Evolutionary conservation across 2,329 filamentous ascomycete species (phyloP).

Genomic region (Colletotrichum orchidophilum): DNA sequence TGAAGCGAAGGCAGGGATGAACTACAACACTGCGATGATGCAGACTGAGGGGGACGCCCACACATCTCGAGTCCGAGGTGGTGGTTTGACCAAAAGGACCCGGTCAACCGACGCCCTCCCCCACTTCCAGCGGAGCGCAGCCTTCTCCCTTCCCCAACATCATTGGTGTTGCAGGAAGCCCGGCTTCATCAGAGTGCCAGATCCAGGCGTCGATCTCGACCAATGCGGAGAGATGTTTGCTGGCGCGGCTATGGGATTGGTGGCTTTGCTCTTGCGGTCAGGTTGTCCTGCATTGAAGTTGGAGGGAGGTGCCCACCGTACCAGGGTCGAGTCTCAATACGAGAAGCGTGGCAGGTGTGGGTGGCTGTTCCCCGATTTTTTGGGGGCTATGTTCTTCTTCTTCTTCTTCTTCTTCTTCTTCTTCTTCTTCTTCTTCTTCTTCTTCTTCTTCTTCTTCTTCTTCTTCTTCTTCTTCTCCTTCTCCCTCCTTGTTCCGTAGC

Average conservation of each 20-base stretch:
- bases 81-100: neutral
- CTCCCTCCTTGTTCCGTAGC: neutral
- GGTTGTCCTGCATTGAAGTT: slow-evolving; percentile 6
- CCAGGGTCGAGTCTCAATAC: slow-evolving; percentile 4
- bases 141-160: neutral
- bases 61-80: neutral
- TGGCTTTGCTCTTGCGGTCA: slow-evolving; percentile 14
- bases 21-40: neutral
- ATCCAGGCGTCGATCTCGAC: slow-evolving; percentile 10
- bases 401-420: neutral
- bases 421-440: neutral
- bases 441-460: neutral
- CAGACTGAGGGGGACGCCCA: neutral
- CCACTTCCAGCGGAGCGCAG: neutral
- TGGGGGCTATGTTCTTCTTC: neutral
- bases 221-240: slow-evolving; percentile 17
- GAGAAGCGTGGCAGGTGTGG: neutral
- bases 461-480: neutral
- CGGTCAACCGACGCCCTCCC: neutral
- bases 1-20: slow-evolving; percentile 1
- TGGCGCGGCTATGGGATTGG: slow-evolving; percentile 19
- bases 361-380: neutral
- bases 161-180: neutral
- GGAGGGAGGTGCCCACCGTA: neutral
- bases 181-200: neutral